phyloP scores from a whole-genome alignment of 2,329 filamentous ascomycete genomes.

The Parastagonospora nodorum region DNA sequence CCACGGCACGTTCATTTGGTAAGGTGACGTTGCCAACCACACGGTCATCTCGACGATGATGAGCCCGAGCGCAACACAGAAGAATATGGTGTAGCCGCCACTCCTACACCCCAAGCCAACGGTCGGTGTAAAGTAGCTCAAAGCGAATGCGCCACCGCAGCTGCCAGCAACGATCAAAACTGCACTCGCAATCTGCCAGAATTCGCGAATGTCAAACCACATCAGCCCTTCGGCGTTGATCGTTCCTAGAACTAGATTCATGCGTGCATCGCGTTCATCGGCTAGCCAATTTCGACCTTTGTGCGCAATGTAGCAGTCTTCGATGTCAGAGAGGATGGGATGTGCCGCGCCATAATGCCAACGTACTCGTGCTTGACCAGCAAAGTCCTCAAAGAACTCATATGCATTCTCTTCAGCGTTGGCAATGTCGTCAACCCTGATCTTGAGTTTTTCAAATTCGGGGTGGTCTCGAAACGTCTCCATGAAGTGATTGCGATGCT shows the following conservation, averaged over 20 bases:
- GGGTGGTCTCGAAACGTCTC: conserved; percentile 28
- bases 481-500: conserved; percentile 34
- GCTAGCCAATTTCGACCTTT: conserved; percentile 49
- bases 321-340: conserved; percentile 50
- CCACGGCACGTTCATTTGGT: conserved; percentile 19
- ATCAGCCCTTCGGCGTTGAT: conserved; percentile 43
- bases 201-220: conserved; percentile 52
- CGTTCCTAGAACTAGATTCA: conserved; percentile 42
- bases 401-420: conserved; percentile 26
- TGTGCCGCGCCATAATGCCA: conserved; percentile 52
- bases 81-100: conserved; percentile 53
- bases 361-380: conserved; percentile 38
- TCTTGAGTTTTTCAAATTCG: conserved; percentile 26
- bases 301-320: conserved; percentile 46
- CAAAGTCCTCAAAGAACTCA: conserved; percentile 49
- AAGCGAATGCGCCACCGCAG: conserved; percentile 46
- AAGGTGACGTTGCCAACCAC: conserved; percentile 37
- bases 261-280: conserved; percentile 39
- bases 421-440: conserved; percentile 32
- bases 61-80: conserved; percentile 35
- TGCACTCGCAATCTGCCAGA: conserved; percentile 49
- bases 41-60: conserved; percentile 47
- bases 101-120: conserved; percentile 51
- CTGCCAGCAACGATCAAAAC: conserved; percentile 45
- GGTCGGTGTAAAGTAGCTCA: conserved; percentile 53